phyloP scores from a whole-genome alignment of 495 filamentous ascomycete species.

The Neurospora discreta region DNA sequence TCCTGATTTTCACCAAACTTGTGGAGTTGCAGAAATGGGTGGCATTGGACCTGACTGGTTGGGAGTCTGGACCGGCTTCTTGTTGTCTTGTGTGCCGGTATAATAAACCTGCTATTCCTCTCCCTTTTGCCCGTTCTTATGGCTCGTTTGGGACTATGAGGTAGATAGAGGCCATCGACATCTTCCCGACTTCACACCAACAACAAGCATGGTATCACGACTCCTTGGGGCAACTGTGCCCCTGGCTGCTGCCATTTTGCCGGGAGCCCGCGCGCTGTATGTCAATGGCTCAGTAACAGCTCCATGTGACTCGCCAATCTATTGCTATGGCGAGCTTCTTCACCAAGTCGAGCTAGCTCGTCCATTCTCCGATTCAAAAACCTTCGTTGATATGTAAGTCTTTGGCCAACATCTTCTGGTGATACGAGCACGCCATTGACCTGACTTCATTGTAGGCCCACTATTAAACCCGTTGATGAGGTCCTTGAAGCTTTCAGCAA shows the following conservation, averaged over 20 bases:
- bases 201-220: constrained; percentile 10
- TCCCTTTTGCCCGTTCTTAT: neutral
- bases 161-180: neutral
- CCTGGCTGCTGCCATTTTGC: constrained; percentile 12
- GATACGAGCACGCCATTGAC: constrained; percentile 1
- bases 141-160: neutral
- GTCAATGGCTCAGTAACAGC: constrained; percentile 34
- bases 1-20: neutral
- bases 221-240: constrained; percentile 2
- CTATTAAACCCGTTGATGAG: constrained; percentile 31
- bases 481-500: constrained; percentile 32
- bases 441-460: constrained; percentile 23
- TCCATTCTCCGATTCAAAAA: constrained; percentile 41
- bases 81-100: neutral
- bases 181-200: neutral
- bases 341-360: constrained; percentile 35
- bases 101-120: neutral
- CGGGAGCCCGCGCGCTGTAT: constrained; percentile 25
- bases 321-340: constrained; percentile 38
- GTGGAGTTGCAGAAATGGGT: neutral
- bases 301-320: constrained; percentile 39
- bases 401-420: neutral
- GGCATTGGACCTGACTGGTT: neutral
- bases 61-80: neutral
- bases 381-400: constrained; percentile 41